phyloP scores from a whole-genome alignment of 768 basidiomycete species.

The Xanthoconium stramineum region DNA sequence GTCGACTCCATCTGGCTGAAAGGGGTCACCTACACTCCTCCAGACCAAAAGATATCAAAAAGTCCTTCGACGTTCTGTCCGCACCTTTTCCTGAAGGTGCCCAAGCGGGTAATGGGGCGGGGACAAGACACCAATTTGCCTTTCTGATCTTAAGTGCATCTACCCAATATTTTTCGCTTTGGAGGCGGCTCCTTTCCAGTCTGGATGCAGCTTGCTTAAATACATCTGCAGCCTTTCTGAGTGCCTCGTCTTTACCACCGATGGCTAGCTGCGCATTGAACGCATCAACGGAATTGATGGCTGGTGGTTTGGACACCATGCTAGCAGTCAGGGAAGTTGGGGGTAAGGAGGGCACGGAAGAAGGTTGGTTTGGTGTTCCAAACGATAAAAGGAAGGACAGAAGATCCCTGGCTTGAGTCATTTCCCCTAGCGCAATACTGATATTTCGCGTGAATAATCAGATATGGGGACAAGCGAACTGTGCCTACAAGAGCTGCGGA shows the following conservation, averaged over 20 bases:
- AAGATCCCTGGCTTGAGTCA: slow-evolving; percentile 72
- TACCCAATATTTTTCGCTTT: slow-evolving; percentile 76
- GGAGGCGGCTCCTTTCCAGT: slow-evolving; percentile 59
- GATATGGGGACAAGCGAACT: not conserved
- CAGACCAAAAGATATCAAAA: slow-evolving; percentile 74
- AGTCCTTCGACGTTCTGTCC: slow-evolving; percentile 79
- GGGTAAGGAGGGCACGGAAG: slow-evolving; percentile 28
- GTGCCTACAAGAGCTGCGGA: slow-evolving; percentile 69
- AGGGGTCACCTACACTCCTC: slow-evolving; percentile 66
- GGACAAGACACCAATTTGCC: slow-evolving; percentile 78
- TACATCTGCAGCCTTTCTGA: slow-evolving; percentile 68
- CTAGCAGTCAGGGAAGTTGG: slow-evolving; percentile 53
- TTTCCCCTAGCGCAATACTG: slow-evolving; percentile 76
- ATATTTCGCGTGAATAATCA: slow-evolving; percentile 14
- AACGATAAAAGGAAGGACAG: slow-evolving; percentile 55
- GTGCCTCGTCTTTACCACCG: slow-evolving; percentile 77
- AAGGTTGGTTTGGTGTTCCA: slow-evolving; percentile 33
- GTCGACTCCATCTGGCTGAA: not conserved
- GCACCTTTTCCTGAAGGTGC: slow-evolving; percentile 70
- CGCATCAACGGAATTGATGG: slow-evolving; percentile 62
- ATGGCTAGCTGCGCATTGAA: slow-evolving; percentile 71
- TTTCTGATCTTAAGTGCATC: slow-evolving; percentile 74
- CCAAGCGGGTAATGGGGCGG: slow-evolving; percentile 73
- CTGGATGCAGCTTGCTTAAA: slow-evolving; percentile 68
- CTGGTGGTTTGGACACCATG: slow-evolving; percentile 61